Evolutionary conservation across 257 asterid genomes (phyloP), one percentile per base, ranked within the genome.

Genomic region (Solanum chaucha): DNA sequence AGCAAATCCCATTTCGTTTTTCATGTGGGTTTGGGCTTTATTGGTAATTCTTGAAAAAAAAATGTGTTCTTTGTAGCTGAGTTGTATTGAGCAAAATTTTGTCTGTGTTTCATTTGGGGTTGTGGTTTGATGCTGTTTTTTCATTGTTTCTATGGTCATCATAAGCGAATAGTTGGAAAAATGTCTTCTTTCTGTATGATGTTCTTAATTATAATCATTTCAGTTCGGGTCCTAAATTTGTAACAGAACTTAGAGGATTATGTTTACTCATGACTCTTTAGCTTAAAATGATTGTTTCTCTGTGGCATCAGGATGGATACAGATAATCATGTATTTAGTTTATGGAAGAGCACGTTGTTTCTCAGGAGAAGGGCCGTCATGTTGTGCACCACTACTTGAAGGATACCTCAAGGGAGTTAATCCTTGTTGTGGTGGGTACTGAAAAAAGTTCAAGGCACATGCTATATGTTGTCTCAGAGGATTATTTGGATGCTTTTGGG

Each of bases 261-360:
- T 40, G 46, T 40, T 40, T 40, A 3, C 46, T 9, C 46, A 10
- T 40, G 46, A 40, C 1, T 40, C 46, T 40, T 40, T 40, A 40
- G 46, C 46, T 12, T 40, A 40, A 40, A 40, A 40, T 40, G 12
- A 40, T 40, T 40, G 46, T 41, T 20, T 34, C 41, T 38, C 10
- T 6, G 41, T 38, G 41, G 41, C 41, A 38, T 38, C 41, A 38
- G 41, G 41, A 38, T 38, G 35, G 35, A 34, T 34, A 34, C 3
- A 38, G 9, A 38, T 38, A 38, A 6, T 38, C 41, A 38, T 38
- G 41, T 38, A 38, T 38, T 38, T 87, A 70, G 89, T 65, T 88
- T 81, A 8, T 93, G 94, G 97, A 94, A 82, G 91, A 90, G 86
- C 88, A 85, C 28, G 32, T 90, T n/a, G 58, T 91, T 84, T 87